Conservation (phyloP, 2,329 filamentous ascomycete species). For the Fonsecaea erecta region DNA sequence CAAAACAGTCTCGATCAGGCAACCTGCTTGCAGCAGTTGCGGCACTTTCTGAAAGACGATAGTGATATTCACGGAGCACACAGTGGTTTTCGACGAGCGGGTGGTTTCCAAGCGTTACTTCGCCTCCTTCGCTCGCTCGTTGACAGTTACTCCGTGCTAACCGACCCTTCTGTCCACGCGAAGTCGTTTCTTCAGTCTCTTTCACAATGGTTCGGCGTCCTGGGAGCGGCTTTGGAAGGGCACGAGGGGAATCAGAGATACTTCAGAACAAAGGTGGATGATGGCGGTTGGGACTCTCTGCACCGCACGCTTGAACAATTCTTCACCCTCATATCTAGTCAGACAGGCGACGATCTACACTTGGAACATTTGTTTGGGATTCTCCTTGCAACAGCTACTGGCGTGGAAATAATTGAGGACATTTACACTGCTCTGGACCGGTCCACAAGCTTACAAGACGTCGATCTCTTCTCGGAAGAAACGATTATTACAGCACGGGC, state of each 20-base stretch:
- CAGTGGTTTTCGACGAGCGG: slow-evolving; percentile 80
- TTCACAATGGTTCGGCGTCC: slow-evolving; percentile 60
- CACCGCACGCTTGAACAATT: slow-evolving; percentile 62
- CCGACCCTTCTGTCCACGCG: slow-evolving; percentile 12
- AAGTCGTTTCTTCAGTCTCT: slow-evolving; percentile 68
- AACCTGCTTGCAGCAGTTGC: slow-evolving; percentile 66
- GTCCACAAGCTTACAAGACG: slow-evolving; percentile 17
- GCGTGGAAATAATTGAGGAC: slow-evolving; percentile 73
- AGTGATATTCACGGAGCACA: slow-evolving; percentile 60
- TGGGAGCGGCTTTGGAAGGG: slow-evolving; percentile 74
- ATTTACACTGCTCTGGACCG: slow-evolving; percentile 54
- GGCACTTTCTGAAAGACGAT: slow-evolving; percentile 65
- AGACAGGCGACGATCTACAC: slow-evolving; percentile 48
- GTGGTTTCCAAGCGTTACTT: slow-evolving; percentile 77
- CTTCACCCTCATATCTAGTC: slow-evolving; percentile 18
- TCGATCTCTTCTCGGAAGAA: slow-evolving; percentile 16
- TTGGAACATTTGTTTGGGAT: slow-evolving; percentile 82
- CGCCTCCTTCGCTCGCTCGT: slow-evolving; percentile 71
- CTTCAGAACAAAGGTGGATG: slow-evolving; percentile 76
- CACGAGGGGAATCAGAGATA: slow-evolving; percentile 88
- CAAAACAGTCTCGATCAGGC: slow-evolving; percentile 52
- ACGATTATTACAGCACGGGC: slow-evolving; percentile 12
- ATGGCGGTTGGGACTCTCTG: slow-evolving; percentile 77
- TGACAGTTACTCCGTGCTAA: slow-evolving; percentile 69
- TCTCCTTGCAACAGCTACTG: slow-evolving; percentile 78